phyloP scores from a whole-genome alignment of 2,329 filamentous ascomycete species.

The Ceratocystis alfenasii region DNA sequence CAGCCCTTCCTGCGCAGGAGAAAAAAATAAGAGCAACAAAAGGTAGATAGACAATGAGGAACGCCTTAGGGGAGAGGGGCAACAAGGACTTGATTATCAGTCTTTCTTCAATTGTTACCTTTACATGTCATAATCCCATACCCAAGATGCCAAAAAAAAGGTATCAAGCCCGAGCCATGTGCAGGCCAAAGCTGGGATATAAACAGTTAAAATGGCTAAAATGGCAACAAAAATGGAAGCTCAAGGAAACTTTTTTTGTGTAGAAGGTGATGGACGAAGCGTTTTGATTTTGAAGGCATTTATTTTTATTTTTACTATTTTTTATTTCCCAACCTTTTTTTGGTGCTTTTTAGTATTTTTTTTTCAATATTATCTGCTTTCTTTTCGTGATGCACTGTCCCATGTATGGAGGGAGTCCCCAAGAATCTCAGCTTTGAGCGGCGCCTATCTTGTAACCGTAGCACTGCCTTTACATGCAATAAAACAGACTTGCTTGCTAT shows the following conservation, averaged over 20 bases:
- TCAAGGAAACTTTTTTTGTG: background rate
- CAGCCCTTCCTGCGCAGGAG: too few relatives aligned
- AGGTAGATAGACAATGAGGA: too few relatives aligned
- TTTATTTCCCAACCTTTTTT: background rate
- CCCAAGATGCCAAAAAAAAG: slow-evolving; percentile 4
- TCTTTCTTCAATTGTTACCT: background rate
- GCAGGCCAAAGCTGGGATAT: slow-evolving; percentile 3
- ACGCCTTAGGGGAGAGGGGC: background rate
- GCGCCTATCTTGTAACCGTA: too few relatives aligned
- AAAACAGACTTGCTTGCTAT: too few relatives aligned
- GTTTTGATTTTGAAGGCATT: background rate
- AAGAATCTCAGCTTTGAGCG: too few relatives aligned
- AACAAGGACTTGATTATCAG: background rate
- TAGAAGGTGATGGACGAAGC: background rate
- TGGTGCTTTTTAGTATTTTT: too few relatives aligned
- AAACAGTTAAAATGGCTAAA: background rate
- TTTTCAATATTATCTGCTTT: too few relatives aligned
- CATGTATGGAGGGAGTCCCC: too few relatives aligned
- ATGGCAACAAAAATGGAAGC: background rate
- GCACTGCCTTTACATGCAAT: too few relatives aligned
- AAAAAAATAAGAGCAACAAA: too few relatives aligned
- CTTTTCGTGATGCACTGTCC: too few relatives aligned
- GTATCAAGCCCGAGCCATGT: background rate
- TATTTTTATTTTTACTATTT: background rate
- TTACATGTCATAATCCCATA: background rate